These are phyloP conservation scores for Globisporangium nunn DNA, from an alignment of 352 stramenopile genomes.

Conservation along the genomic window DNA sequence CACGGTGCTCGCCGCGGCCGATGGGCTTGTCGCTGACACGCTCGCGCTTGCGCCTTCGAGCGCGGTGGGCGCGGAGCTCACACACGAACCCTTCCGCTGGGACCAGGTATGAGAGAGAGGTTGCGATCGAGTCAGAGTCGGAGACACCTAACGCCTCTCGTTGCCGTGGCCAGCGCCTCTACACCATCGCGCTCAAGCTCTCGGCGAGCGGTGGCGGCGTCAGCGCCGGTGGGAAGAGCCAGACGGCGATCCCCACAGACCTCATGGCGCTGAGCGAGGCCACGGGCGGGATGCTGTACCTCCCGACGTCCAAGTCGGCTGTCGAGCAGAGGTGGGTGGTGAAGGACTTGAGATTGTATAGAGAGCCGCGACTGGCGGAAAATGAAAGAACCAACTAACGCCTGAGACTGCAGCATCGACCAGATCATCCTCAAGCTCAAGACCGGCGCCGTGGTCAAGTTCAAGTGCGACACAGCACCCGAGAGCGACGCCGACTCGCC, in stretches of 20 bases:
- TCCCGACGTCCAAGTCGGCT: constrained; percentile 70
- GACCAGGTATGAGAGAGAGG: constrained; percentile 37
- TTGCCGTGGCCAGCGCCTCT: constrained; percentile 31
- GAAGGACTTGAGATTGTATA: not conserved
- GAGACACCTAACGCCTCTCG: too few species aligned
- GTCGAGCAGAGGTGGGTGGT: constrained; percentile 40
- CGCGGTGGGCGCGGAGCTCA: constrained; percentile 69
- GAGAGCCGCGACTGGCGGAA: not conserved
- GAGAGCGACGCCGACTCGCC: constrained; percentile 46
- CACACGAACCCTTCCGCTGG: constrained; percentile 79
- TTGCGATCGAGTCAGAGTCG: too few species aligned
- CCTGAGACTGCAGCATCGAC: constrained; percentile 42
- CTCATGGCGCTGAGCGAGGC: constrained; percentile 82
- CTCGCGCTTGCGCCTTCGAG: constrained; percentile 65
- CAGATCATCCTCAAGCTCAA: constrained; percentile 83
- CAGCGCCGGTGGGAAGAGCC: constrained; percentile 32
- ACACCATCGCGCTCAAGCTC: constrained; percentile 78
- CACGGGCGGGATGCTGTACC: constrained; percentile 76
- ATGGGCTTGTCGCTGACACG: constrained; percentile 68
- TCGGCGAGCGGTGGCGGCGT: constrained; percentile 32
- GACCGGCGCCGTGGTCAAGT: constrained; percentile 72
- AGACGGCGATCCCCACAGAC: constrained; percentile 51
- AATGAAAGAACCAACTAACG: too few species aligned
- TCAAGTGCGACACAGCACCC: constrained; percentile 46
- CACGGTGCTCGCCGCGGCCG: constrained; percentile 50